These are phyloP conservation scores for Pueraria montana DNA, from an alignment of 306 rosid genomes.

Conservation along the genomic window DNA sequence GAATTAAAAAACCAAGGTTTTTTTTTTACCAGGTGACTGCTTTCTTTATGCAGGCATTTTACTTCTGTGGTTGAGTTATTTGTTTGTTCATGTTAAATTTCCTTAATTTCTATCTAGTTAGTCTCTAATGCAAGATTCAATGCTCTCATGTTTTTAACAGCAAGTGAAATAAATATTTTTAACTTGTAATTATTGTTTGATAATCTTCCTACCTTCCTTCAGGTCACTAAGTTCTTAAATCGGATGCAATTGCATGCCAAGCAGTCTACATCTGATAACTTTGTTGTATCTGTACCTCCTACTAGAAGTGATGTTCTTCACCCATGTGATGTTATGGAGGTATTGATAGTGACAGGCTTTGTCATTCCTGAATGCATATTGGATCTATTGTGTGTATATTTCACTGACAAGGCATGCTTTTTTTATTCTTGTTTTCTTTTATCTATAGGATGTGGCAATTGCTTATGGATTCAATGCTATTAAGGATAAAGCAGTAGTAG, in stretches of 20 bases:
- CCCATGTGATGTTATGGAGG: conserved; percentile 99
- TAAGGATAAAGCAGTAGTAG: conserved; percentile 83
- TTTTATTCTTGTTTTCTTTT: conserved; percentile 14
- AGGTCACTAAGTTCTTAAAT: conserved; percentile 83
- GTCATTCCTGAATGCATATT: conserved; percentile 5
- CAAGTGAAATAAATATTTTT: conserved; percentile 14
- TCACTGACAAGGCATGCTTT: conserved; percentile 31
- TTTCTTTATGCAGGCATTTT: conserved; percentile 15
- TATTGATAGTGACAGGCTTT: conserved; percentile 40
- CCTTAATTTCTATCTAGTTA: conserved; percentile 22
- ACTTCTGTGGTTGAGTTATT: conserved; percentile 29
- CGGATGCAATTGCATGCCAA: conserved; percentile 86
- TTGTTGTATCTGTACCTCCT: conserved; percentile 84
- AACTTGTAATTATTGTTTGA: conserved; percentile 31
- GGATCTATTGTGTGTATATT: conserved; percentile 25
- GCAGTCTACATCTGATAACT: conserved; percentile 55
- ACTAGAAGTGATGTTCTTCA: conserved; percentile 95
- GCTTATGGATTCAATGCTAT: conserved; percentile 88
- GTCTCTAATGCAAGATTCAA: conserved; percentile 20
- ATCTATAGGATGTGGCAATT: conserved; percentile 87
- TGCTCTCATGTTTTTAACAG: conserved; percentile 27
- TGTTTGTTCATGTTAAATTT: conserved; percentile 9
- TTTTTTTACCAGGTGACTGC: conserved; percentile 5
- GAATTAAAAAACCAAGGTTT: background rate
- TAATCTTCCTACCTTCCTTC: conserved; percentile 36